A percentile compares a stretch with the other conserved stretches of the same genome.
Evolutionary conservation across 2,329 filamentous ascomycete genomes (phyloP).

Genomic region (Cadophora gregata): DNA sequence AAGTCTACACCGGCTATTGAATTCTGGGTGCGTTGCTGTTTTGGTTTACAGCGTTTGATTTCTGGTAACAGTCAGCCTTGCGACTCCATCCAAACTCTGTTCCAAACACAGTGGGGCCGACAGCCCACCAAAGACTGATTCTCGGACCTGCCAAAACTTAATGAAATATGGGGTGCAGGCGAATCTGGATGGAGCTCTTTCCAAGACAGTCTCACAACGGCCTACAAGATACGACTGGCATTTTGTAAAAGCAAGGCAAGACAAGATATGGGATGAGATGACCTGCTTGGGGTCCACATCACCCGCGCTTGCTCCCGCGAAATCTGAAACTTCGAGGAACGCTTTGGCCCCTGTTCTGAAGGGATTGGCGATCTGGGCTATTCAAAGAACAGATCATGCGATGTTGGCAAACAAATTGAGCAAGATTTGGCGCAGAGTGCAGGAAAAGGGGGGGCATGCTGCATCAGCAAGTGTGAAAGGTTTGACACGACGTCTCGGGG

Average conservation of each 20-base stretch:
- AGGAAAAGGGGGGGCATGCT: background rate
- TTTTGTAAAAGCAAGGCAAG: background rate
- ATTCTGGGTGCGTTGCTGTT: background rate
- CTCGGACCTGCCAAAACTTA: background rate
- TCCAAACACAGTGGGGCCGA: background rate
- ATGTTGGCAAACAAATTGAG: slow-evolving; percentile 2
- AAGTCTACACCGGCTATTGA: background rate
- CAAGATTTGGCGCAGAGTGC: background rate
- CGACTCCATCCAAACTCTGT: background rate
- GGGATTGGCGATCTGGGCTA: slow-evolving; percentile 10
- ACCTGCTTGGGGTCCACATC: slow-evolving; percentile 24
- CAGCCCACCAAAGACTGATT: background rate
- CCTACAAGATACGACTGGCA: background rate
- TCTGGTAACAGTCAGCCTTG: background rate
- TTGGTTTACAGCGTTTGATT: background rate
- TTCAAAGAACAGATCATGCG: slow-evolving; percentile 1
- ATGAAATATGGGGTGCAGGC: slow-evolving; percentile 16
- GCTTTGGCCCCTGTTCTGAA: slow-evolving; percentile 24
- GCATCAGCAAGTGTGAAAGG: background rate
- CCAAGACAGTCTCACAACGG: slow-evolving; percentile 1
- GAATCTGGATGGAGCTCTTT: slow-evolving; percentile 6
- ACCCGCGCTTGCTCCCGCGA: slow-evolving; percentile 26
- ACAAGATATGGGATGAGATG: slow-evolving; percentile 23
- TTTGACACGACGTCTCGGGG: background rate
- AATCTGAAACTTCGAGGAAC: slow-evolving; percentile 23